Base-by-base conservation (phyloP, 2,329 filamentous ascomycete genomes). In the Herpotrichia juniperi region DNA sequence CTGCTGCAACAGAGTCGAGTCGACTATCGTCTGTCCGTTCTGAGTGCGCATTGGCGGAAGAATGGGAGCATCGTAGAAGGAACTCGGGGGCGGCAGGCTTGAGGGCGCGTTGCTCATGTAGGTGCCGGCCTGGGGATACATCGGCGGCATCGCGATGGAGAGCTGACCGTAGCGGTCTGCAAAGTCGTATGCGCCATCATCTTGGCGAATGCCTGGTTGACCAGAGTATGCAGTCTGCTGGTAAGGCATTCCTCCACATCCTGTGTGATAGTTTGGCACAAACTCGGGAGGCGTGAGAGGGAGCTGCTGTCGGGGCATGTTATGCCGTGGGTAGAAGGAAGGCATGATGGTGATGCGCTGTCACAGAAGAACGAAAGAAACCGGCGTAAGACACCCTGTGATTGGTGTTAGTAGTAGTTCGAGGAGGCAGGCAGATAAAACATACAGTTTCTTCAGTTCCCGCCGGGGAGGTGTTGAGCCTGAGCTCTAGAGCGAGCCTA, bases 271-370 rank as follows among this genome's bases (percentile, higher is more conserved):
- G 59, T 64, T 75, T 31, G 75, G 73, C 35, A 76, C 67, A 56
- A 76, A 78, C 62, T 81, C 79, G 53, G 79, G 79, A 10, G 79
- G 79, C 44, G 79, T 81, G 54, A 80, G 74, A 55, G 77, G 77
- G 42, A 78, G 67, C 53, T 72, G 70, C 54, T 73, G 71, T 57
- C 73, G 68, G 48, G 73, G 72, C 71, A 75, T 67, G 55, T 73
- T 68, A 57, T 76, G 75, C 52, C 76, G 73, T 46, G 76, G 74
- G 63, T 80, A 80, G 68, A 80, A 80, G 63, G 78, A 77, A 61
- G 79, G 79, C 79, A 82, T 82, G 69, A 62, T 75, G 68, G 63
- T 59, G 58, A 58, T 57, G 37, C 59, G 59, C 58, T 62, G 60
- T 66, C 58, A 68, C 62, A 62, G 61, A 59, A 51, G 61, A 70